Base-by-base conservation (phyloP, 2,329 filamentous ascomycete species). In the Cercospora beticola region DNA sequence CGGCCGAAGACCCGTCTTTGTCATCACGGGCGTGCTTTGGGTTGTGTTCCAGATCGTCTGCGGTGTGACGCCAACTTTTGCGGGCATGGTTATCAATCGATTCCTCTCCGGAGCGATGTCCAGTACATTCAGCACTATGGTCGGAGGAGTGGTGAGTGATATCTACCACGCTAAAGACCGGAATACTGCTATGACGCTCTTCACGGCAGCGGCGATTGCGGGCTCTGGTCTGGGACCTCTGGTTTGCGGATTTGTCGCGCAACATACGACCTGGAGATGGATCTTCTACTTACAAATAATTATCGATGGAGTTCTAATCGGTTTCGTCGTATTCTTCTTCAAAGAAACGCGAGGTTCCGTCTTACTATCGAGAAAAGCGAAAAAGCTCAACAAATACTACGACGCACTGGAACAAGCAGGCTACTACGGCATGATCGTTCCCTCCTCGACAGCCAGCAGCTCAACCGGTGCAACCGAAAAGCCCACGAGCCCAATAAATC, bases 141-240 rank as follows among this genome's bases (percentile, higher is more conserved):
- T 97, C 0, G 94, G 94, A n/a, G 94, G 94, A 3, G 91, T 97
- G 4, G 90, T 97, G 49, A 90, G 91, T 62, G 94, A 97, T 76
- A 87, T 97, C 68, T 97, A 93, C 81, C 87, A 90, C 59, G 88
- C 92, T 9, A 82, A 91, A 68, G 89, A 92, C 56, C 85, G 94
- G 36, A 97, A 97, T 74, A 93, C 90, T 0, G 92, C 94, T 0
- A 97, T 97, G 94, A 90, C 92, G 0, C 78, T 97, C 0, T 97
- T 97, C 78, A 91, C 90, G n/a, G 92, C 90, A 0, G 84, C 85
- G 3, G 93, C 93, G 0, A 82, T 97, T 0, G 85, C 90, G 9
- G 94, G 93, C 0, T 96, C 93, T 0, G 93, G 93, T 0, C 81
- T 90, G 0, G 94, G 93, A 0, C 93, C 93, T 0, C 76, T 97